phyloP scores from a whole-genome alignment of 1,139 yeast genomes.

The Schwanniomyces etchellsii region DNA sequence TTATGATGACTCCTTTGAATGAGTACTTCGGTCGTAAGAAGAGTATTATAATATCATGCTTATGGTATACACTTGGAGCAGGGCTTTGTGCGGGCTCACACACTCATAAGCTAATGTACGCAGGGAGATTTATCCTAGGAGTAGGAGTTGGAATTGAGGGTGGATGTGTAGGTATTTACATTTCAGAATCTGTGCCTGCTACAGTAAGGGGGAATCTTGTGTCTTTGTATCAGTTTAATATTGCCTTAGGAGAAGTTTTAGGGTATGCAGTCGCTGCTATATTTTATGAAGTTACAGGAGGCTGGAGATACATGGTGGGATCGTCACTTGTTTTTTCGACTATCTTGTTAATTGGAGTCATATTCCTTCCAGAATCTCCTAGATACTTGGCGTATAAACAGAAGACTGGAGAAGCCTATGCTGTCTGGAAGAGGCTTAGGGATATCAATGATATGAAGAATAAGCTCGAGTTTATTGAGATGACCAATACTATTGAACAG shows the following conservation, averaged over 20 bases:
- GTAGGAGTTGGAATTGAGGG: constrained; percentile 58
- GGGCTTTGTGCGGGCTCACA: constrained; percentile 47
- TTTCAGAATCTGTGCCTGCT: constrained; percentile 57
- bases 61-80: constrained; percentile 53
- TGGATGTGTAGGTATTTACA: constrained; percentile 54
- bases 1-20: constrained; percentile 43
- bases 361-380: constrained; percentile 47
- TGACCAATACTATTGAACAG: constrained; percentile 25
- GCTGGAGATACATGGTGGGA: constrained; percentile 59
- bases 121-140: constrained; percentile 52
- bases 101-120: constrained; percentile 40
- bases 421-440: constrained; percentile 52
- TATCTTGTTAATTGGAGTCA: constrained; percentile 38
- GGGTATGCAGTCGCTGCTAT: constrained; percentile 56
- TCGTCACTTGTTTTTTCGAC: constrained; percentile 55
- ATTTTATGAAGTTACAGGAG: constrained; percentile 46
- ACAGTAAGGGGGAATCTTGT: constrained; percentile 53
- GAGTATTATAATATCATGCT: constrained; percentile 47
- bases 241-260: constrained; percentile 54
- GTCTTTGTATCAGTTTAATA: constrained; percentile 51
- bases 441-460: constrained; percentile 31
- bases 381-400: constrained; percentile 48
- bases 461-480: constrained; percentile 49
- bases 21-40: constrained; percentile 49
- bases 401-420: constrained; percentile 45